Evolutionary conservation across 179 eudicot species (phyloP).

Genomic region (Heliamphora ciliata): DNA sequence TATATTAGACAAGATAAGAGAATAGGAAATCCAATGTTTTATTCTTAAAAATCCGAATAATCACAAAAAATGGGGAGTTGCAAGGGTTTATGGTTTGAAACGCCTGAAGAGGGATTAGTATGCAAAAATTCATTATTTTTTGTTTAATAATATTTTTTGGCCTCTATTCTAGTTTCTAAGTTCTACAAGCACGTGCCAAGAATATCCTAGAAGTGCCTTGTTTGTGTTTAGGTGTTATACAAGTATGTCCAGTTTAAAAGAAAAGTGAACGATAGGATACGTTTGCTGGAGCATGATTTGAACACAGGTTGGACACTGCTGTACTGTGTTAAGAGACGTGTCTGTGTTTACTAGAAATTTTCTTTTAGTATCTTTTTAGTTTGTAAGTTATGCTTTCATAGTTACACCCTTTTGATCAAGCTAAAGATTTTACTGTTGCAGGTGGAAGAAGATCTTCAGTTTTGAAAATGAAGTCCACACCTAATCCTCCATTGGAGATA

Average conservation of each 20-base stretch:
- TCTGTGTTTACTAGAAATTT: not conserved
- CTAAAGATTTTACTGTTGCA: conserved; percentile 26
- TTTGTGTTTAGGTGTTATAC: not conserved
- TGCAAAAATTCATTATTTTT: not conserved
- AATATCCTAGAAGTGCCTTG: not conserved
- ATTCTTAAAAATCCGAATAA: not conserved
- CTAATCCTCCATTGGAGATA: conserved; percentile 35
- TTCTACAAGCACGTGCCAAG: not conserved
- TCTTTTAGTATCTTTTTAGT: not conserved
- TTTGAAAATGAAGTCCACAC: conserved; percentile 66
- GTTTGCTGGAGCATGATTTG: not conserved
- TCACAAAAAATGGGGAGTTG: not conserved
- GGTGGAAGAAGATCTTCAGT: conserved; percentile 69
- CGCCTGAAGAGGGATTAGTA: not conserved
- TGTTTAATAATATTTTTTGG: not conserved
- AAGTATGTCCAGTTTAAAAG: not conserved
- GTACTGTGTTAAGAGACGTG: not conserved
- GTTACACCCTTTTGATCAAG: conserved; percentile 2
- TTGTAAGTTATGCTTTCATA: not conserved
- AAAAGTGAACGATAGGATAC: not conserved
- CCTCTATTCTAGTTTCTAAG: not conserved
- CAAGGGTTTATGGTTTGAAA: not conserved
- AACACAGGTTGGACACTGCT: not conserved
- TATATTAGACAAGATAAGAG: not conserved
- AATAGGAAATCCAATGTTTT: not conserved